Evolutionary conservation across 1,284 basidiomycete species (phyloP).

Genomic region (Austroboletus novae-zelandiae): DNA sequence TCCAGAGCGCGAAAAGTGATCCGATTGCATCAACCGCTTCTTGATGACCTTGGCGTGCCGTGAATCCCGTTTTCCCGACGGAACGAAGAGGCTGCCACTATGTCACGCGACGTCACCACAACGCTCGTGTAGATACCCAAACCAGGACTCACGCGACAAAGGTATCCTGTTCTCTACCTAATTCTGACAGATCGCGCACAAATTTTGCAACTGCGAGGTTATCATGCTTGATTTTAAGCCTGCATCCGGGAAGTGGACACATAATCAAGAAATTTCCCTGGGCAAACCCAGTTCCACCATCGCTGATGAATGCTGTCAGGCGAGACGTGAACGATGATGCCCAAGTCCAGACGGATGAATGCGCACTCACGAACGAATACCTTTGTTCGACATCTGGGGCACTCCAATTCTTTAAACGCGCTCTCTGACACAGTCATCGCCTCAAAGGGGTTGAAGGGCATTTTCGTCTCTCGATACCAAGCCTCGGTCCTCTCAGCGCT

Average conservation of each 20-base stretch:
- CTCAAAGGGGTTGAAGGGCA: slow-evolving; percentile 37
- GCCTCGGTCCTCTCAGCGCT: slow-evolving; percentile 16
- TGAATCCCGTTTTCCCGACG: slow-evolving; percentile 20
- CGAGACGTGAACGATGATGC: not conserved
- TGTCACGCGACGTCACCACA: not conserved
- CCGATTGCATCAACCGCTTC: slow-evolving; percentile 23
- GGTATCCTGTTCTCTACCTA: slow-evolving; percentile 10
- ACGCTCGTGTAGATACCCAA: not conserved
- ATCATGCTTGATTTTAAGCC: slow-evolving; percentile 30
- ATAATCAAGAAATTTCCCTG: slow-evolving; percentile 29
- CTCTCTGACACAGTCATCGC: slow-evolving; percentile 22
- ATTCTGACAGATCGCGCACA: slow-evolving; percentile 29
- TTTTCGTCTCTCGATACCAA: slow-evolving; percentile 33
- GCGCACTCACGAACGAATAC: slow-evolving; percentile 31
- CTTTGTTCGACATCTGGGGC: slow-evolving; percentile 34
- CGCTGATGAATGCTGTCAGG: slow-evolving; percentile 31
- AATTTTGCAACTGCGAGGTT: slow-evolving; percentile 37
- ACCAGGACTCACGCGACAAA: slow-evolving; percentile 21
- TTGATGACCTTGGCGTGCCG: slow-evolving; percentile 26
- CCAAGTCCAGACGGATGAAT: not conserved
- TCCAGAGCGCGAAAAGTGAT: slow-evolving; percentile 12
- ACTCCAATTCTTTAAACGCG: slow-evolving; percentile 26
- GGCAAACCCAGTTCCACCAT: slow-evolving; percentile 33
- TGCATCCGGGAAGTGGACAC: slow-evolving; percentile 33
- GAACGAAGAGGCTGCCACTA: slow-evolving; percentile 34